These are phyloP conservation scores for Emergomyces pasteurianus DNA, from an alignment of 2,329 filamentous ascomycete genomes.

Conservation along the genomic window DNA sequence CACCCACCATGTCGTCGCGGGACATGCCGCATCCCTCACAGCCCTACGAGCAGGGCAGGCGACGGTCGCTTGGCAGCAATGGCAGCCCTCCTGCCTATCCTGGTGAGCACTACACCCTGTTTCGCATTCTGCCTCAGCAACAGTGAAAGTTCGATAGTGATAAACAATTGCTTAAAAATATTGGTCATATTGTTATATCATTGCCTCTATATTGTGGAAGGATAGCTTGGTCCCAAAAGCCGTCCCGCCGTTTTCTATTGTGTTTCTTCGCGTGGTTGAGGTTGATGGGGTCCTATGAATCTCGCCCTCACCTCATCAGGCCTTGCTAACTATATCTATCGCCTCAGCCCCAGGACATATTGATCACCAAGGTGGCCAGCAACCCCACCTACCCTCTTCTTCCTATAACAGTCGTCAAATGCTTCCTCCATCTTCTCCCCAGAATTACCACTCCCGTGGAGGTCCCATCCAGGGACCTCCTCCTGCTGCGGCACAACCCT, in stretches of 20 bases:
- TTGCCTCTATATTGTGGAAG: not conserved
- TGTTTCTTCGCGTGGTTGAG: not conserved
- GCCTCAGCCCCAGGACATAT: slow-evolving; percentile 6
- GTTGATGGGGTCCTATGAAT: not conserved
- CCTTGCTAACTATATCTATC: slow-evolving; percentile 1
- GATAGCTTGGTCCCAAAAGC: not conserved
- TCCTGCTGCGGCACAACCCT: slow-evolving; percentile 23
- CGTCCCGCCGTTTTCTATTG: not conserved
- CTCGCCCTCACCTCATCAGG: not conserved
- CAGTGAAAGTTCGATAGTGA: not conserved
- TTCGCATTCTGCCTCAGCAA: not conserved
- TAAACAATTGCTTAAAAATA: not conserved
- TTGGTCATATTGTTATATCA: not conserved
- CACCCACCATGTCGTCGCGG: slow-evolving; percentile 13
- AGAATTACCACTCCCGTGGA: slow-evolving; percentile 32
- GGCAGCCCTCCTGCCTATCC: slow-evolving; percentile 23
- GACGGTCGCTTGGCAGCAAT: slow-evolving; percentile 26
- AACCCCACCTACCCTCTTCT: slow-evolving; percentile 21
- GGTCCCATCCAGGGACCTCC: slow-evolving; percentile 29
- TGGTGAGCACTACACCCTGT: slow-evolving; percentile 19
- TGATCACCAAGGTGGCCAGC: slow-evolving; percentile 16
- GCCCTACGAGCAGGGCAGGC: slow-evolving; percentile 22
- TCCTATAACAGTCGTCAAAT: slow-evolving; percentile 33
- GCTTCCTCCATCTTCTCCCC: slow-evolving; percentile 41
- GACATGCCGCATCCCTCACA: slow-evolving; percentile 26